Conservation (phyloP, 371 early-diverging fungal species). For the Mucor plumbeus region DNA sequence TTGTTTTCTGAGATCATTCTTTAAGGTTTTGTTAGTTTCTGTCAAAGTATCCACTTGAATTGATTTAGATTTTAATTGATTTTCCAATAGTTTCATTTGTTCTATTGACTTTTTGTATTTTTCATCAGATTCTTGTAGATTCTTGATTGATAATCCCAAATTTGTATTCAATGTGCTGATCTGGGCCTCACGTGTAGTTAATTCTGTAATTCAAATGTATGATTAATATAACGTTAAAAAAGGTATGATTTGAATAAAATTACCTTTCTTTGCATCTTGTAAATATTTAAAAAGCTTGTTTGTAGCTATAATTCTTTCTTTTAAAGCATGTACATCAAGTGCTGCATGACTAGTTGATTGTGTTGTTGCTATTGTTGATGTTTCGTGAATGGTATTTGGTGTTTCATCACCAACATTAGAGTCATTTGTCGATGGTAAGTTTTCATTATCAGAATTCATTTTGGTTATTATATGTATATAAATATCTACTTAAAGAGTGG, state of each 20-base stretch:
- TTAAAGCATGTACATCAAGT: not conserved
- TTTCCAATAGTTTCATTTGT: not conserved
- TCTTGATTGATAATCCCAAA: not conserved
- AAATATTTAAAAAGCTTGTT: slow-evolving; percentile 7
- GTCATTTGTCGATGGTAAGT: not conserved
- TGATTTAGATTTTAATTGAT: not conserved
- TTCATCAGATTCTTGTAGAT: not conserved
- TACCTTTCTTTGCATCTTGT: slow-evolving; percentile 3
- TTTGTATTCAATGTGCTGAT: not conserved
- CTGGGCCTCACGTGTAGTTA: not conserved
- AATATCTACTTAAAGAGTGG: not conserved
- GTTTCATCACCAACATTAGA: not conserved
- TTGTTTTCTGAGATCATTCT: not conserved
- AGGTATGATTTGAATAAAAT: not conserved
- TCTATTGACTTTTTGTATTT: not conserved
- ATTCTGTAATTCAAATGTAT: not conserved
- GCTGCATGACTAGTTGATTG: not conserved
- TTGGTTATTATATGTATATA: not conserved
- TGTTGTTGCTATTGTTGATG: not conserved
- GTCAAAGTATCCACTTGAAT: not conserved
- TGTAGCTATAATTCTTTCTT: slow-evolving; percentile 1
- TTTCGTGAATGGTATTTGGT: not conserved
- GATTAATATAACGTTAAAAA: not conserved
- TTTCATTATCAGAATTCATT: not conserved
- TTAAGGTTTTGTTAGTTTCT: not conserved